A percentile compares a stretch with the other conserved stretches of the same genome.
Conservation (phyloP, 2,329 filamentous ascomycete species). For the Furcasterigmium sp. region DNA sequence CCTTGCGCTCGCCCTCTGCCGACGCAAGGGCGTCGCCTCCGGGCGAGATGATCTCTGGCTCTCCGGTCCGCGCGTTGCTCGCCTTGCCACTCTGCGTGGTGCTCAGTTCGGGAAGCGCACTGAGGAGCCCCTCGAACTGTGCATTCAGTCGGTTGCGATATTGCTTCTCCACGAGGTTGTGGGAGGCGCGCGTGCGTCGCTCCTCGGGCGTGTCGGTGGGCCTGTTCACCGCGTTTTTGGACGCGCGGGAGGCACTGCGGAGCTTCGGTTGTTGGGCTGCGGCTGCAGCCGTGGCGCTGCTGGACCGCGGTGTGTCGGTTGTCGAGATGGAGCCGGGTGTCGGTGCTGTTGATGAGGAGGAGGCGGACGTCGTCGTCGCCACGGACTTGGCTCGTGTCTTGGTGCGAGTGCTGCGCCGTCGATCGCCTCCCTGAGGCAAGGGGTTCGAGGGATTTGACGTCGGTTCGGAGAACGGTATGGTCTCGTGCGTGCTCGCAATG, state of each 20-base stretch:
- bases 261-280: conserved; percentile 10
- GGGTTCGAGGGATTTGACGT: conserved; percentile 6
- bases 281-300: conserved; percentile 4
- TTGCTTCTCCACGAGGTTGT: conserved; percentile 27
- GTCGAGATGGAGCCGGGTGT: background rate
- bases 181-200: conserved; percentile 22
- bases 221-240: conserved; percentile 20
- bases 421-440: too few species aligned
- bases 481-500: conserved; percentile 1
- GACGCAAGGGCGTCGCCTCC: conserved; percentile 7
- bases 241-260: conserved; percentile 22
- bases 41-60: conserved; percentile 1
- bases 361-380: background rate
- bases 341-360: background rate
- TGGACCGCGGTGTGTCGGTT: background rate
- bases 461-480: background rate
- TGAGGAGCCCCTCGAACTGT: conserved; percentile 23
- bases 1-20: conserved; percentile 15
- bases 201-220: conserved; percentile 19
- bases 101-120: conserved; percentile 18
- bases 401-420: background rate
- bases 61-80: background rate
- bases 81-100: conserved; percentile 3
- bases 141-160: conserved; percentile 25
- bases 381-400: background rate